Conservation (phyloP, 345 rosid species). For the Eucalyptus polyanthemos region DNA sequence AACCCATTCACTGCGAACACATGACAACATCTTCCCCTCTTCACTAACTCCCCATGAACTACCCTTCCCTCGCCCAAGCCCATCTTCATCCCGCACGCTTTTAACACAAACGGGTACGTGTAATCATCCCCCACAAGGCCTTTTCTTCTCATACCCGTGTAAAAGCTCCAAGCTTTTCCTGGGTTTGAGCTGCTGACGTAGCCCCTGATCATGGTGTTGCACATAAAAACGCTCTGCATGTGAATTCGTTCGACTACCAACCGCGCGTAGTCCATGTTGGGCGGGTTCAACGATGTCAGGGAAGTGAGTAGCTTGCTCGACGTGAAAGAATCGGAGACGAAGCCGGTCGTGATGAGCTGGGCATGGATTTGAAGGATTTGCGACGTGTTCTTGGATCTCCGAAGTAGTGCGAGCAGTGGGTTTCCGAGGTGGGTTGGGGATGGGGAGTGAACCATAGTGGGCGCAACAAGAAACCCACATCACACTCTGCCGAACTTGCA, state of each 20-base stretch:
- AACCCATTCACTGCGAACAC: slow-evolving; percentile 15
- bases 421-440: not conserved
- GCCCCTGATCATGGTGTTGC: slow-evolving; percentile 22
- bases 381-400: slow-evolving; percentile 1
- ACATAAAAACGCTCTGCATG: slow-evolving; percentile 7
- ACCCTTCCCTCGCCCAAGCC: slow-evolving; percentile 8
- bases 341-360: slow-evolving; percentile 8
- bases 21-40: slow-evolving; percentile 10
- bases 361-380: slow-evolving; percentile 25
- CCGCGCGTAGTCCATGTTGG: slow-evolving; percentile 1
- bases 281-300: slow-evolving; percentile 2
- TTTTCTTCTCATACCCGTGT: slow-evolving; percentile 12
- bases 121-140: slow-evolving; percentile 9
- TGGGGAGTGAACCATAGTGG: not conserved
- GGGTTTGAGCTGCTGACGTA: slow-evolving; percentile 1
- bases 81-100: slow-evolving; percentile 8
- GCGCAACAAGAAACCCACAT: not conserved
- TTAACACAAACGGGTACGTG: slow-evolving; percentile 25
- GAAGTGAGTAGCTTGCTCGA: slow-evolving; percentile 10
- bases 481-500: not conserved
- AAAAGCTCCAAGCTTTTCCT: slow-evolving; percentile 5
- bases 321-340: not conserved
- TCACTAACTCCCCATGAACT: slow-evolving; percentile 21
- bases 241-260: slow-evolving; percentile 1
- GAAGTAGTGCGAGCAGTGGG: slow-evolving; percentile 6